Evolutionary conservation across 441 rosid species (phyloP), one percentile per base, ranked within the genome.

Genomic region (Adansonia grandidieri): DNA sequence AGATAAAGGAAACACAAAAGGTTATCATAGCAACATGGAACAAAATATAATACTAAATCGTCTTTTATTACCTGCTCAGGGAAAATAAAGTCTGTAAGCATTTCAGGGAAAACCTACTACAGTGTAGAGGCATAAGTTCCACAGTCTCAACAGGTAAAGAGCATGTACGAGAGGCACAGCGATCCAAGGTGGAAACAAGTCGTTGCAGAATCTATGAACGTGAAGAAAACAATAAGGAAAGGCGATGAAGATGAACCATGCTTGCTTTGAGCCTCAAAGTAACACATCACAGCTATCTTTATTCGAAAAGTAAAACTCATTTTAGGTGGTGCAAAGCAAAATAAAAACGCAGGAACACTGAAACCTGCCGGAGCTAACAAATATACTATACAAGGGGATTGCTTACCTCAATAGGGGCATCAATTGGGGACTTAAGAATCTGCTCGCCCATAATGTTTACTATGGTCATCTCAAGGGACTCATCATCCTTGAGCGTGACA

Each of bases 131-230:
- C 98, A 95, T 91, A 80, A 97, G 97, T 85, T 92, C 96, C 77
- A 95, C 98, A 19, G 98, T 97, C 85, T 93, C 98, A 82, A 95
- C 51, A 58, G 99, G 99, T 82, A 97, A 85, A 74, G 97, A 90
- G 91, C 96, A 91, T 56, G 98, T 97, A 47, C 99, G 98, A 71
- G 98, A 95, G 74, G 98, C 98, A 85, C 99, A 97, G n/a, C 93
- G 97, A 77, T 97, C 99, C 82, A 97, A 78, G 76, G 98, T 95
- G 61, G 92, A 91, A 80, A 97, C 83, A 73, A 97, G 87, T 73
- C 98, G 90, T 80, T 84, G 91, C 84, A 97, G 83, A 84, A 95
- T 88, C 99, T 94, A 86, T 45, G 72, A 80, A 80, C 81, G 7
- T 53, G 75, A 74, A 60, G 42, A 71, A 81, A 69, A 75, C 7